Conservation (phyloP, 2,329 filamentous ascomycete genomes). For the Fusarium papillatum region DNA sequence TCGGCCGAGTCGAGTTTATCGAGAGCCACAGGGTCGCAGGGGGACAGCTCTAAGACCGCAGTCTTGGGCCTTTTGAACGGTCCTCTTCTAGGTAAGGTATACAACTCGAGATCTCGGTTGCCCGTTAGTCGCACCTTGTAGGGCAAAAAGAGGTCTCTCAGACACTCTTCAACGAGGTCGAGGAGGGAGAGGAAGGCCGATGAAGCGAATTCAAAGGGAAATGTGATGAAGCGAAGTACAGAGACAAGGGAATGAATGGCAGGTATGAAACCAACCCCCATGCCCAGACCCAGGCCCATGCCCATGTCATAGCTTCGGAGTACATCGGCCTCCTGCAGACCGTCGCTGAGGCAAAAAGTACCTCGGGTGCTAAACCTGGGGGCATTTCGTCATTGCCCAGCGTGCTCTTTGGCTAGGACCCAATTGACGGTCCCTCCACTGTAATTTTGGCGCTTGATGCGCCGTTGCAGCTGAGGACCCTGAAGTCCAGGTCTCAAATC, state of each 20-base stretch:
- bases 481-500: background rate
- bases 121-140: background rate
- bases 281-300: background rate
- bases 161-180: background rate
- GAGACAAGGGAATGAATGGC: constrained; percentile 13
- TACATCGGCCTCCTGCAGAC: constrained; percentile 14
- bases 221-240: background rate
- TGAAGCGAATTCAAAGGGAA: background rate
- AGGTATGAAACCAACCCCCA: background rate
- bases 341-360: constrained; percentile 6
- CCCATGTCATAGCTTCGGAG: constrained; percentile 1
- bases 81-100: background rate
- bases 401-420: constrained; percentile 6
- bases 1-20: constrained; percentile 25
- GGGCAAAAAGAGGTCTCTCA: background rate
- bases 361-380: constrained; percentile 16
- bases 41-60: background rate
- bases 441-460: constrained; percentile 30
- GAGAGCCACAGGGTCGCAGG: background rate
- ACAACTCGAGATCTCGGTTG: background rate
- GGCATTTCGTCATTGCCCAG: constrained; percentile 33
- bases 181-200: background rate
- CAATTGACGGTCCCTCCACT: constrained; percentile 13
- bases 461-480: constrained; percentile 9
- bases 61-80: background rate